These are phyloP conservation scores for Sistotremastrum suecicum DNA, from an alignment of 768 basidiomycete genomes.

Conservation along the genomic window DNA sequence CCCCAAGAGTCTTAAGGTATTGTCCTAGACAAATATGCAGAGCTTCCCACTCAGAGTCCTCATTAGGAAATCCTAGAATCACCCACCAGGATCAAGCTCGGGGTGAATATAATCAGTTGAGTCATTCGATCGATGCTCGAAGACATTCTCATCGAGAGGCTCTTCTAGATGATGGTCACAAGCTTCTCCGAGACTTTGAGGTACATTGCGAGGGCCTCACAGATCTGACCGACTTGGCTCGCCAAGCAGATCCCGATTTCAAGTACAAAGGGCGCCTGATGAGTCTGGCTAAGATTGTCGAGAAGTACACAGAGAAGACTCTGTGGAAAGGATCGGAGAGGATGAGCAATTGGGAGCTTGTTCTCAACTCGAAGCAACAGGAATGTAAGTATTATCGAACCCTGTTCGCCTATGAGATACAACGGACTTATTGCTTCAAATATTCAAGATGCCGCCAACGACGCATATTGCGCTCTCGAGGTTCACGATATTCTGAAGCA, in stretches of 20 bases:
- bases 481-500: slow-evolving; percentile 25
- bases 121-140: neutral
- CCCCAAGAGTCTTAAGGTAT: slow-evolving; percentile 27
- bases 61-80: slow-evolving; percentile 31
- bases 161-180: slow-evolving; percentile 30
- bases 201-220: slow-evolving; percentile 27
- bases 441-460: slow-evolving; percentile 34
- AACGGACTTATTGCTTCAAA: neutral
- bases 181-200: slow-evolving; percentile 33
- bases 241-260: slow-evolving; percentile 24
- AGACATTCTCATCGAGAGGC: neutral
- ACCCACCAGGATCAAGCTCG: slow-evolving; percentile 25
- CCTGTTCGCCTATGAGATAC: neutral
- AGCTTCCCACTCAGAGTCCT: neutral
- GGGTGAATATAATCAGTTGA: slow-evolving; percentile 35
- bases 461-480: slow-evolving; percentile 31
- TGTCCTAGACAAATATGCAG: neutral
- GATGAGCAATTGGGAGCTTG: slow-evolving; percentile 30
- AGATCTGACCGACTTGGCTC: slow-evolving; percentile 31
- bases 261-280: slow-evolving; percentile 18
- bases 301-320: slow-evolving; percentile 23
- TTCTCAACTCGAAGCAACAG: slow-evolving; percentile 23
- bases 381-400: slow-evolving; percentile 19
- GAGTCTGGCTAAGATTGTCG: slow-evolving; percentile 28
- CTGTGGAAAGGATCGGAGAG: slow-evolving; percentile 33